Evolutionary conservation across 805 yeast genomes (phyloP).

Genomic region (Lachancea thermotolerans): DNA sequence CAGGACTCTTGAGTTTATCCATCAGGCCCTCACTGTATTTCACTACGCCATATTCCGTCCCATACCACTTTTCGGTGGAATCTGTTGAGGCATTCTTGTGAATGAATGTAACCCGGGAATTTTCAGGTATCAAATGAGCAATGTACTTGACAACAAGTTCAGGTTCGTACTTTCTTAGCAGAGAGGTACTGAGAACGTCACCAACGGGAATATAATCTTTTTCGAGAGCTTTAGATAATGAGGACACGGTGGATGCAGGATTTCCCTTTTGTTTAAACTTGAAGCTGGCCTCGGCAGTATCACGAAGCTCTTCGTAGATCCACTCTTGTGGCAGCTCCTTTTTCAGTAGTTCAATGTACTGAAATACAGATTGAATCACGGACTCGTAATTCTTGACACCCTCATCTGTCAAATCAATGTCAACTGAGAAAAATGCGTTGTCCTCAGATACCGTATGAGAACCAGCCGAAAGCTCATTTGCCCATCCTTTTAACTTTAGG

Average conservation of each 20-base stretch:
- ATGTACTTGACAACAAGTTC: constrained; percentile 45
- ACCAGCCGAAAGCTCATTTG: constrained; percentile 71
- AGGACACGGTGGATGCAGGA: constrained; percentile 67
- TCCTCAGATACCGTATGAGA: constrained; percentile 59
- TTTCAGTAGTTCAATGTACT: constrained; percentile 60
- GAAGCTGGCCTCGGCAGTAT: constrained; percentile 62
- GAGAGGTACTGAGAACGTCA: constrained; percentile 48
- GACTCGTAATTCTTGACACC: constrained; percentile 63
- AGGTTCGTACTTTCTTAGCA: constrained; percentile 55
- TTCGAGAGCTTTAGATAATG: constrained; percentile 55
- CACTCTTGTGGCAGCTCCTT: constrained; percentile 62
- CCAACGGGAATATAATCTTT: constrained; percentile 56
- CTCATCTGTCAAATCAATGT: constrained; percentile 65
- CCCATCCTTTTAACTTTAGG: constrained; percentile 72
- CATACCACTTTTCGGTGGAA: constrained; percentile 77
- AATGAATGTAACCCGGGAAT: constrained; percentile 52
- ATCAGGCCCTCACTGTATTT: constrained; percentile 38
- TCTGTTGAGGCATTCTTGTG: constrained; percentile 47
- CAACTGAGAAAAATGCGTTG: constrained; percentile 58
- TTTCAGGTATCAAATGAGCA: constrained; percentile 45
- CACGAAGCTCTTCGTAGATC: constrained; percentile 71
- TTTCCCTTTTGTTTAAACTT: constrained; percentile 72
- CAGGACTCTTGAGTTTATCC: constrained; percentile 29
- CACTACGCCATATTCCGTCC: constrained; percentile 62
- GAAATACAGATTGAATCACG: constrained; percentile 55